Percentiles rank a stretch among this genome's conserved stretches.
phyloP scores from a whole-genome alignment of 495 filamentous ascomycete genomes.

The Aspergillus homomorphus region DNA sequence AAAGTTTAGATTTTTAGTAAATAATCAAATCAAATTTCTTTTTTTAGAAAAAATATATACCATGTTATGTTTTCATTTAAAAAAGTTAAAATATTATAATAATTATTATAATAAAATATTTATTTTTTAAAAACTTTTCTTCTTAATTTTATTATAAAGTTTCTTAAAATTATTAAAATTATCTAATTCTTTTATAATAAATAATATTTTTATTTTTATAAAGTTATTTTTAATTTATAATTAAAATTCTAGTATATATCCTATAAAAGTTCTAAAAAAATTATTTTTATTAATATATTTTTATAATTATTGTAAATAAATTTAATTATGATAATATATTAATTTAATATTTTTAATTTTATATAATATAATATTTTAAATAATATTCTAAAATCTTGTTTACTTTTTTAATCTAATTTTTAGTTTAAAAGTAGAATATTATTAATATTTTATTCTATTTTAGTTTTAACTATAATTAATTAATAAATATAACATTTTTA shows the following conservation, averaged over 20 bases:
- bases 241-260: not conserved
- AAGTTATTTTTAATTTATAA: not conserved
- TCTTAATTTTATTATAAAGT: too few species aligned
- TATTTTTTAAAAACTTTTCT: not conserved
- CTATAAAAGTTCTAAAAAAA: not conserved
- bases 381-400: not conserved
- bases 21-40: not conserved
- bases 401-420: not conserved
- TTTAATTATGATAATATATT: not conserved
- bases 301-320: not conserved
- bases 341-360: not conserved
- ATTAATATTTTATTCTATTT: slow-evolving; percentile 2
- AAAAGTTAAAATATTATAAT: not conserved
- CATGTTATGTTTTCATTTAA: too few species aligned
- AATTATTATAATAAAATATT: not conserved
- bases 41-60: too few species aligned
- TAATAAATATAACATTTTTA: not conserved
- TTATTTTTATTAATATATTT: not conserved
- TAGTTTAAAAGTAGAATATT: not conserved
- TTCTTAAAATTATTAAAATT: not conserved
- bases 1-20: not conserved
- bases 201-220: not conserved
- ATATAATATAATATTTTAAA: not conserved
- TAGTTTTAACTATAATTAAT: not conserved
- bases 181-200: not conserved